Evolutionary conservation across 2,329 filamentous ascomycete species (phyloP).

Genomic region (Colletotrichum scovillei): DNA sequence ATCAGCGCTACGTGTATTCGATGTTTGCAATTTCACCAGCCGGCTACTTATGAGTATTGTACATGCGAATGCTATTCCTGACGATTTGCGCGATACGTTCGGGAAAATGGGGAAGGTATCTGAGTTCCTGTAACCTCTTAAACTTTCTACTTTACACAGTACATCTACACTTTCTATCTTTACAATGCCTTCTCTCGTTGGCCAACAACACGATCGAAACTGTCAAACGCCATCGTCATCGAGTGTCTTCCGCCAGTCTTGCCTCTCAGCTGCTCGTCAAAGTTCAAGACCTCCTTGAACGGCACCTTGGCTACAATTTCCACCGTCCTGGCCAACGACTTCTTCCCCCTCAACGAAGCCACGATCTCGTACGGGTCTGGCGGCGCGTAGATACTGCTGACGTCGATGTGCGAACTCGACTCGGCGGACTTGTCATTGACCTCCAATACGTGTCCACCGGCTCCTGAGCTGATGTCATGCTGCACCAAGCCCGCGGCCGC

Average conservation of each 20-base stretch:
- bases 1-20: neutral
- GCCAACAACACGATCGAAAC: slow-evolving; percentile 66
- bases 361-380: slow-evolving; percentile 81
- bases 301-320: slow-evolving; percentile 89
- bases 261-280: slow-evolving; percentile 87
- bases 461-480: slow-evolving; percentile 80
- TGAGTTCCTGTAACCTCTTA: neutral
- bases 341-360: slow-evolving; percentile 66
- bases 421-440: slow-evolving; percentile 67
- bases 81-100: neutral
- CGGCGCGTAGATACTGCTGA: slow-evolving; percentile 84
- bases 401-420: slow-evolving; percentile 67
- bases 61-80: neutral
- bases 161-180: neutral
- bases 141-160: neutral
- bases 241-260: slow-evolving; percentile 84
- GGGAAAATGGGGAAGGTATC: neutral
- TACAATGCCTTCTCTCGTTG: slow-evolving; percentile 63
- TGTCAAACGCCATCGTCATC: slow-evolving; percentile 69
- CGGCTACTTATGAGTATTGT: neutral
- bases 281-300: slow-evolving; percentile 96
- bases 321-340: slow-evolving; percentile 60
- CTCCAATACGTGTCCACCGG: slow-evolving; percentile 79
- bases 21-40: neutral
- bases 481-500: slow-evolving; percentile 82